phyloP scores from a whole-genome alignment of 2,329 filamentous ascomycete species.

The Corinectria fuckeliana region DNA sequence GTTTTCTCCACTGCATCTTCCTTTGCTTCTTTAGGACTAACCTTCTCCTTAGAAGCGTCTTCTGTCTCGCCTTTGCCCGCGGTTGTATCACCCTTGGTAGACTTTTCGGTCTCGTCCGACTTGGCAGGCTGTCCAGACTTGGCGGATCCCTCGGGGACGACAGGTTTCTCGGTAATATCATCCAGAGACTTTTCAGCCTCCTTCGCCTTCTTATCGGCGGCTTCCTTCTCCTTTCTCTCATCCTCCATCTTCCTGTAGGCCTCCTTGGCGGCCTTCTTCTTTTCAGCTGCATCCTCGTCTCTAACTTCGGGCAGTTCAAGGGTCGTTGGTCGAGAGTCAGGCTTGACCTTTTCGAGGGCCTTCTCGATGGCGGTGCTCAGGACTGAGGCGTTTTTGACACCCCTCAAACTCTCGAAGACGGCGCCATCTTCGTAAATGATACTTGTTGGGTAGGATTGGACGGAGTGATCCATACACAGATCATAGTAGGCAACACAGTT shows the following conservation, averaged over 20 bases:
- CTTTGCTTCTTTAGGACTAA: neutral
- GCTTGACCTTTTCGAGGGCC: constrained; percentile 76
- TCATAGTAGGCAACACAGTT: constrained; percentile 88
- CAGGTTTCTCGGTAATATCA: constrained; percentile 37
- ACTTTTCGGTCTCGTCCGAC: constrained; percentile 34
- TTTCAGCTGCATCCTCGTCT: constrained; percentile 11
- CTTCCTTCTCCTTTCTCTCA: constrained; percentile 10
- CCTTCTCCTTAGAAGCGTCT: constrained; percentile 38
- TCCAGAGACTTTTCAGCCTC: constrained; percentile 23
- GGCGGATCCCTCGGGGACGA: constrained; percentile 41
- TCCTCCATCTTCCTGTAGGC: constrained; percentile 46
- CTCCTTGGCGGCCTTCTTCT: constrained; percentile 27
- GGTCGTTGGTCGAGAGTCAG: constrained; percentile 76
- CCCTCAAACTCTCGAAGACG: constrained; percentile 66
- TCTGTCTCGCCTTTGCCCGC: constrained; percentile 20
- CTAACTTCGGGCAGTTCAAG: constrained; percentile 43
- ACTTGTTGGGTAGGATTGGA: constrained; percentile 78
- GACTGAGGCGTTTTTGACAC: constrained; percentile 69
- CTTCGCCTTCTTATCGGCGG: constrained; percentile 26
- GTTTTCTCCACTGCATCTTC: constrained; percentile 31
- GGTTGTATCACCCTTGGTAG: constrained; percentile 22
- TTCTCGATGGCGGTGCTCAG: constrained; percentile 78
- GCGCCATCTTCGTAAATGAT: constrained; percentile 81
- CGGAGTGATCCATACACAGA: constrained; percentile 71
- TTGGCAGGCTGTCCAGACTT: constrained; percentile 34